Base-by-base conservation (phyloP, 2,329 filamentous ascomycete species). In the Fusarium circinatum region DNA sequence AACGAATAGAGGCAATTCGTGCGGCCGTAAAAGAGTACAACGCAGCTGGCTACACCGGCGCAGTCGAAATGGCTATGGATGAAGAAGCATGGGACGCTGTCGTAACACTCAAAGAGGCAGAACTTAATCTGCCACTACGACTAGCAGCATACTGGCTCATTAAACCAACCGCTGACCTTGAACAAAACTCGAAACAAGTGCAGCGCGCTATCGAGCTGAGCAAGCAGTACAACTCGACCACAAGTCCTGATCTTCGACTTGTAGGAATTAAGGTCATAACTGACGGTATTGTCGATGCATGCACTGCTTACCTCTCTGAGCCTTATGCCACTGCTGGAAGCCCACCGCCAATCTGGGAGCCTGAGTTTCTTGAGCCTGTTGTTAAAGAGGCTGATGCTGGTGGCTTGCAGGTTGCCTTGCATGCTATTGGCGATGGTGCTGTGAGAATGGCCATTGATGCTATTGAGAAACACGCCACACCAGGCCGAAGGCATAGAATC, bases 261-360 rank as follows among this genome's bases (percentile, higher is more conserved):
- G 85, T 87, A 0, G 90, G 90, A 17, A 88, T 91, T 78, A 92
- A 92, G 77, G 79, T 91, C 30, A 89, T 91, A 44, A 87, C 86
- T 68, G 89, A 91, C 72, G 90, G 89, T 15, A 88, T 91, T 36
- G 82, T 92, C 41, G 89, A 92, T 71, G 88, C 87, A 5, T 92
- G 89, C 76, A 91, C 89, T 4, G 89, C 89, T 0, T 87, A 85
- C 0, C 81, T 91, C 3, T 81, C 84, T 7, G 84, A 90, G 73
- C 89, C 89, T 0, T 91, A 91, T 76, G 80, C 85, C 62, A 84
- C 80, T 6, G 79, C 82, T 8, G 80, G 81, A 10, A 81, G 83
- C 39, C 70, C 70, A 10, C 85, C 85, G 6, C 85, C 88, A 0
- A 84, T 90, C 49, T 91, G 89, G 89, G 84, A 85, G 0, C 77